Conservation (phyloP, 495 filamentous ascomycete species). For the Penicillium lividum region DNA sequence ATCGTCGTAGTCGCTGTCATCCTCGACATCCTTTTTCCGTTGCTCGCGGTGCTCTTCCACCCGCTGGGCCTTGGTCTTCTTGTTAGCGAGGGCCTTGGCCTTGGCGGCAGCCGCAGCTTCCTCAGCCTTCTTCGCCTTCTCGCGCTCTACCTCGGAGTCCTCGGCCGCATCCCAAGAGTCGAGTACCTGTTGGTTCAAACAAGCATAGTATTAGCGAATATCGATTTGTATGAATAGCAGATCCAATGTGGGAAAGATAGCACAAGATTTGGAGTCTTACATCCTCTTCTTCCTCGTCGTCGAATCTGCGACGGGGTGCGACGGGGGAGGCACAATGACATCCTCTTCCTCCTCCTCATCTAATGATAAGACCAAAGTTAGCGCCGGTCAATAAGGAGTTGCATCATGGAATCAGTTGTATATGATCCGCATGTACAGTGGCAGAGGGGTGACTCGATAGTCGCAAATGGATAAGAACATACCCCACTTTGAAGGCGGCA, state of each 20-base stretch:
- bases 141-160: slow-evolving; percentile 94
- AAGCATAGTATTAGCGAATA: slow-evolving; percentile 13
- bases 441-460: slow-evolving; percentile 9
- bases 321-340: slow-evolving; percentile 64
- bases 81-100: slow-evolving; percentile 85
- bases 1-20: slow-evolving; percentile 57
- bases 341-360: slow-evolving; percentile 71
- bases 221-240: not conserved
- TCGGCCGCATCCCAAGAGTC: slow-evolving; percentile 98
- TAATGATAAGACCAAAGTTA: slow-evolving; percentile 18
- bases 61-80: slow-evolving; percentile 87
- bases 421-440: not conserved
- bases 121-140: slow-evolving; percentile 85
- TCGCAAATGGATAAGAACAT: slow-evolving; percentile 33
- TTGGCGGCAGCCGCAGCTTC: slow-evolving; percentile 88
- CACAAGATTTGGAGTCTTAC: slow-evolving; percentile 48
- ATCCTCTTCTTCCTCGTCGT: slow-evolving; percentile 93
- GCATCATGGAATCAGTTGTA: not conserved
- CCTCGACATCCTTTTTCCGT: slow-evolving; percentile 43
- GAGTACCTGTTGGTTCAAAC: slow-evolving; percentile 62
- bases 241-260: not conserved
- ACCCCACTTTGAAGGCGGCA: slow-evolving; percentile 56
- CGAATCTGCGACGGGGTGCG: slow-evolving; percentile 66
- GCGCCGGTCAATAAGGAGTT: not conserved
- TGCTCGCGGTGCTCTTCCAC: slow-evolving; percentile 71